These are phyloP conservation scores for Pseudonitzschia multistriata DNA, from an alignment of 108 stramenopile species.

Conservation along the genomic window DNA sequence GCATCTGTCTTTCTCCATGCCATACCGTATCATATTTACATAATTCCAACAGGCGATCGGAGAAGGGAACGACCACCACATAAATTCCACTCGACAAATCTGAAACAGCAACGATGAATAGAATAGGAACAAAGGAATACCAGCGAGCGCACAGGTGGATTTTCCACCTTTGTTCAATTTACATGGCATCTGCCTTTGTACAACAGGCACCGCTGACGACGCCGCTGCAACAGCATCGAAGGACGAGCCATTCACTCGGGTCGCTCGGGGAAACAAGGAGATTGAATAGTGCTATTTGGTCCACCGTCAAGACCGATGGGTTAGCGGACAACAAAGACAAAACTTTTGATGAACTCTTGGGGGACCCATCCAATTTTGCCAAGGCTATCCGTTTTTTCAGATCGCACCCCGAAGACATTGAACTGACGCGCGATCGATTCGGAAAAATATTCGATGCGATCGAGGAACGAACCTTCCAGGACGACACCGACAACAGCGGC, in stretches of 20 bases:
- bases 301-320: neutral
- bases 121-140: neutral
- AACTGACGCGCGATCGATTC: slow-evolving; percentile 36
- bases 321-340: neutral
- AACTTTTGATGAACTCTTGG: slow-evolving; percentile 25
- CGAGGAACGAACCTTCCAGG: slow-evolving; percentile 58
- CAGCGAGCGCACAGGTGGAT: neutral
- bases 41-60: too few relatives aligned
- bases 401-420: slow-evolving; percentile 13
- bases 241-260: neutral
- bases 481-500: slow-evolving; percentile 33
- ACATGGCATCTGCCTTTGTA: slow-evolving; percentile 8
- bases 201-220: neutral
- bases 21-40: too few relatives aligned
- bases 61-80: too few relatives aligned
- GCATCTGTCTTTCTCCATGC: too few relatives aligned
- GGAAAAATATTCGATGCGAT: slow-evolving; percentile 63
- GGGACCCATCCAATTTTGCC: slow-evolving; percentile 21
- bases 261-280: too few relatives aligned
- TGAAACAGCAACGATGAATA: neutral
- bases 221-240: neutral
- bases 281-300: neutral
- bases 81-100: neutral
- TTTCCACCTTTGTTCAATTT: neutral
- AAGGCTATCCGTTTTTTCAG: slow-evolving; percentile 16